phyloP scores from a whole-genome alignment of 1,139 yeast species.

The Hemisphaericaspora subhashii region DNA sequence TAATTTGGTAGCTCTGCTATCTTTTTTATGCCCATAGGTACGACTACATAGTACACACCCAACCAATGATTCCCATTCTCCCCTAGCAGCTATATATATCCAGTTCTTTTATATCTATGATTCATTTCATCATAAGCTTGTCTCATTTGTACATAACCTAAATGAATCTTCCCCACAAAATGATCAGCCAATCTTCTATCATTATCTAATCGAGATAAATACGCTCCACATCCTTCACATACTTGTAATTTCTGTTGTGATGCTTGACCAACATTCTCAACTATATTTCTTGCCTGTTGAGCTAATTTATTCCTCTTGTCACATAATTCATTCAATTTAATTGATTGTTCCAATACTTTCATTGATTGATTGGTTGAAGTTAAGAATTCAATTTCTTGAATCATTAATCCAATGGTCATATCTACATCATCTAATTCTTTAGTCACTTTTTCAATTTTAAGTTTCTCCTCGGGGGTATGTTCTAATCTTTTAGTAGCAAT shows the following conservation, averaged over 20 bases:
- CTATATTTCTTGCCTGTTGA: constrained; percentile 55
- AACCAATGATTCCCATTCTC: too few species aligned
- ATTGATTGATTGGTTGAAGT: constrained; percentile 50
- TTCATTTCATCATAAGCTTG: constrained; percentile 53
- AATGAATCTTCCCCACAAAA: constrained; percentile 83
- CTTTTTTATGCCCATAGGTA: too few species aligned
- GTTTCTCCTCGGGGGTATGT: constrained; percentile 76
- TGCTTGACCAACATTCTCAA: constrained; percentile 79
- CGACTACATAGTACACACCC: too few species aligned
- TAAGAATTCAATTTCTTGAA: constrained; percentile 67
- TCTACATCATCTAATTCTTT: constrained; percentile 68
- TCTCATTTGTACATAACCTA: constrained; percentile 78
- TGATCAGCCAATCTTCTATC: constrained; percentile 92
- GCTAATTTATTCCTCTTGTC: constrained; percentile 50
- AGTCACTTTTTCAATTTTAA: constrained; percentile 60
- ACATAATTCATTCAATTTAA: constrained; percentile 44
- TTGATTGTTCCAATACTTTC: constrained; percentile 51
- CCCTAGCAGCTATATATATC: constrained; percentile 5
- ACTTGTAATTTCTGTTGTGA: constrained; percentile 91
- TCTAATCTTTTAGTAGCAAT: constrained; percentile 69
- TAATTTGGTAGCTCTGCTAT: too few species aligned
- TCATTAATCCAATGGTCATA: constrained; percentile 63
- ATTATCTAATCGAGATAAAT: constrained; percentile 80
- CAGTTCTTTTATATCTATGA: constrained; percentile 18
- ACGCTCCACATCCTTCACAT: constrained; percentile 91